Evolutionary conservation across 495 filamentous ascomycete species (phyloP), one percentile per base, ranked within the genome.

Genomic region (Penicillium dipodomyicola): DNA sequence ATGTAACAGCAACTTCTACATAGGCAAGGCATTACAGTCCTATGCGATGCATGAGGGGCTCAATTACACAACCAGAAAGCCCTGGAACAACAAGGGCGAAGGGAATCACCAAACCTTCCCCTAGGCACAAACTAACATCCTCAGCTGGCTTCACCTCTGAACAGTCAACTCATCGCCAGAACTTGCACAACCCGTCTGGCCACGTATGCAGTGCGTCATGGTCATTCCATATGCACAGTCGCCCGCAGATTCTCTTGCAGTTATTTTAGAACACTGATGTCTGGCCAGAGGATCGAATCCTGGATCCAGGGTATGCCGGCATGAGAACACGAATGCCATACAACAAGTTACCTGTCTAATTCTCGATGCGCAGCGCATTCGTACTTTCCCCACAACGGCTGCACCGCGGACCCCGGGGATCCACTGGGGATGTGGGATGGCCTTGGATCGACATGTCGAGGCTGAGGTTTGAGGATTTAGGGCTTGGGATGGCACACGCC

Each of bases 271-370:
- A 30, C 23, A 23, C 23, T 37, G 22, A 29, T 23, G 20, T 35
- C 44, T 15, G 7, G 29, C 49, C 23, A 40, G 49, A 41, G 30
- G 30, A 37, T 52, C 17, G 8, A 2, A 53, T 39, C 49, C 56
- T 20, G 42, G 33, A 33, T 53, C 10, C 41, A 20, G 56, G 49
- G 41, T 47, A 49, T 19, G 7, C 19, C 41, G 12, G 11, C 8
- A 40, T 15, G 4, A 37, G 11, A 23, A 22, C 20, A 30, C 25
- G 20, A 40, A 47, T 27, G 12, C 27, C 1, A 15, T 30, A 9
- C 22, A 4, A 23, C 22, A 23, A 23, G n/a, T 25, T 42, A 50
- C 39, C 22, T 51, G 35, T 50, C 39, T 23, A 25, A 29, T 30
- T 39, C 14, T 30, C 17, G n/a, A 29, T 49, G 29, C 20, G 19